Conservation (phyloP, 495 filamentous ascomycete species). For the Podospora conica region DNA sequence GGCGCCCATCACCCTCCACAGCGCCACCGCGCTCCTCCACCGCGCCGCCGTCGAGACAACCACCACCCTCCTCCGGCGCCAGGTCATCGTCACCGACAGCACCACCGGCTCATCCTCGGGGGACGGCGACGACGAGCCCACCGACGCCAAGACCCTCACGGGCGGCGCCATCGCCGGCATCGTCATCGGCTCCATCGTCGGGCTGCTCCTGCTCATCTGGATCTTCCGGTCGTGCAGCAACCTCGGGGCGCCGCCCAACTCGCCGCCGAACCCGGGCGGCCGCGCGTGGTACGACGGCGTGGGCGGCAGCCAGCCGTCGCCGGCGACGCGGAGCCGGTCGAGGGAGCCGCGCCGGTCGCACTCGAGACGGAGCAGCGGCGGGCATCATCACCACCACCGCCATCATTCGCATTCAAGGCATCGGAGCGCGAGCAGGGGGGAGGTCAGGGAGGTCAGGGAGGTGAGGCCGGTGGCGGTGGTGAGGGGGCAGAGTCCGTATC, state of each 20-base stretch:
- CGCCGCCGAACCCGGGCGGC: conserved; percentile 5
- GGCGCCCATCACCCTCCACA: conserved; percentile 9
- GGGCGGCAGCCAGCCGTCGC: conserved; percentile 16
- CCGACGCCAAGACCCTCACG: conserved; percentile 33
- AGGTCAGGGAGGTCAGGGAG: conserved; percentile 8
- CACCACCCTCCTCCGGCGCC: conserved; percentile 12
- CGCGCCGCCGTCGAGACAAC: conserved; percentile 13
- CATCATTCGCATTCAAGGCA: conserved; percentile 6
- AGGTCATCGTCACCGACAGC: neutral
- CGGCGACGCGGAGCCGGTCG: conserved; percentile 4
- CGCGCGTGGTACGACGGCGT: conserved; percentile 28
- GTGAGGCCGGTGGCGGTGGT: conserved; percentile 13
- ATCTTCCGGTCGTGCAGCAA: conserved; percentile 40
- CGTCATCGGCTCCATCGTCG: conserved; percentile 53
- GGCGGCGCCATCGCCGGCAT: conserved; percentile 56
- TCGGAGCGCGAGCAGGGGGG: neutral
- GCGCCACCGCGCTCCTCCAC: neutral
- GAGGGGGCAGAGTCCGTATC: conserved; percentile 9
- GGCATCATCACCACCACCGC: neutral
- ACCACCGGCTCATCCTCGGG: neutral
- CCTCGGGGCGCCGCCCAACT: conserved; percentile 28
- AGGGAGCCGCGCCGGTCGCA: conserved; percentile 2
- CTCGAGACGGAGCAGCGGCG: neutral
- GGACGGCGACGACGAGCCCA: conserved; percentile 7
- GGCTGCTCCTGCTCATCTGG: conserved; percentile 50